Percentiles rank a stretch among this genome's conserved stretches.
phyloP scores from a whole-genome alignment of 805 yeast genomes.

The Ogataea methanolica region DNA sequence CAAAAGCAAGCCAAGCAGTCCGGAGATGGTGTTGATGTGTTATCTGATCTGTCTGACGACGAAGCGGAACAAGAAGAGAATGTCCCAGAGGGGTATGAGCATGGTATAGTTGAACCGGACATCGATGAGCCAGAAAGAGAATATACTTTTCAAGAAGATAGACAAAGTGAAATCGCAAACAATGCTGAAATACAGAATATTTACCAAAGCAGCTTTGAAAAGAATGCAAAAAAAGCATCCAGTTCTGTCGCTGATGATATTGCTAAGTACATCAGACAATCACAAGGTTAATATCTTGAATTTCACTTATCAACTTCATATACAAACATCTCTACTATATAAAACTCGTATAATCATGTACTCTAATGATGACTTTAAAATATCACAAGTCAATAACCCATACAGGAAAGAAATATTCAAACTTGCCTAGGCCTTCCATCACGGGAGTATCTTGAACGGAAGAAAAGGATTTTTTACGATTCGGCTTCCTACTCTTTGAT shows the following conservation, averaged over 20 bases:
- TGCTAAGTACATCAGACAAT: conserved; percentile 51
- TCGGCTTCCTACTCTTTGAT: too few relatives aligned
- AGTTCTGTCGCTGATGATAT: conserved; percentile 69
- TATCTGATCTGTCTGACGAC: conserved; percentile 43
- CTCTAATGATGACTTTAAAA: too few relatives aligned
- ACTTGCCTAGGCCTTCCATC: too few relatives aligned
- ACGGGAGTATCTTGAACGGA: too few relatives aligned
- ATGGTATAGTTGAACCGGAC: conserved; percentile 43
- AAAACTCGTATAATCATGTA: too few relatives aligned
- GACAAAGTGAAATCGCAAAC: conserved; percentile 52
- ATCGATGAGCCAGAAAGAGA: conserved; percentile 45
- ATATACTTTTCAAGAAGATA: conserved; percentile 63
- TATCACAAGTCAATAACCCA: too few relatives aligned
- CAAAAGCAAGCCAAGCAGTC: conserved; percentile 26
- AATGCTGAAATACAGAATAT: conserved; percentile 56
- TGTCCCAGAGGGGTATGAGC: conserved; percentile 29
- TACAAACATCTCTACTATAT: too few relatives aligned
- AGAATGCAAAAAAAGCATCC: conserved; percentile 55
- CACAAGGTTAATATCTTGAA: conserved; percentile 11
- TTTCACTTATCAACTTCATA: neutral
- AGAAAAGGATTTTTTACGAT: too few relatives aligned
- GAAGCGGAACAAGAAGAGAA: conserved; percentile 49
- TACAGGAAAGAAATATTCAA: too few relatives aligned
- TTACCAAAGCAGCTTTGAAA: conserved; percentile 69
- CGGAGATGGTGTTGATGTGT: conserved; percentile 40